A percentile compares a stretch with the other conserved stretches of the same genome.
Conservation (phyloP, 352 stramenopile species). For the Phytopythium litorale region DNA sequence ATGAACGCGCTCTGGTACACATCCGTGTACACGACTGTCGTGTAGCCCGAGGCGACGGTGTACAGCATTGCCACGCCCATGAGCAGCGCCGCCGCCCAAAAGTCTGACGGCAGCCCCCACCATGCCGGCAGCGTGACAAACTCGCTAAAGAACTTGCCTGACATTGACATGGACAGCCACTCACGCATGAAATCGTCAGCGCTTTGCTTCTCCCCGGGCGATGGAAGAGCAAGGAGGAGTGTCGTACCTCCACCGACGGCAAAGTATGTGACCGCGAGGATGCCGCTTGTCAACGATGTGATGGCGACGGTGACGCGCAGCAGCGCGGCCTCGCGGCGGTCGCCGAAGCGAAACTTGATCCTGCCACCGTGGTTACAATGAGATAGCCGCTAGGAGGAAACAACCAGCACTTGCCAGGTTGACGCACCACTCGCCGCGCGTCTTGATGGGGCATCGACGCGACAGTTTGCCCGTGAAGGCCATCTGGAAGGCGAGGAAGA, state of each 20-base stretch:
- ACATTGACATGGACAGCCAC: neutral
- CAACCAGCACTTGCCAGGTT: neutral
- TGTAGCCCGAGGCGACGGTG: slow-evolving; percentile 66
- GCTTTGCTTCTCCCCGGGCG: neutral
- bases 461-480: slow-evolving; percentile 81
- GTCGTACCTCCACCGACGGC: slow-evolving; percentile 50
- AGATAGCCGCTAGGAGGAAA: neutral
- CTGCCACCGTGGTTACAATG: slow-evolving; percentile 13
- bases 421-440: slow-evolving; percentile 64
- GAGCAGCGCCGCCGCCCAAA: slow-evolving; percentile 62
- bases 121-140: slow-evolving; percentile 62
- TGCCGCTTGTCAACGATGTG: slow-evolving; percentile 56
- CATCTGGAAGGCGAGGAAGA: slow-evolving; percentile 78
- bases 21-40: slow-evolving; percentile 76
- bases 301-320: slow-evolving; percentile 60
- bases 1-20: slow-evolving; percentile 86
- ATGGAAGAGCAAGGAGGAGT: neutral
- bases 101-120: slow-evolving; percentile 51
- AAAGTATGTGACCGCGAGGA: slow-evolving; percentile 75
- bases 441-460: slow-evolving; percentile 72
- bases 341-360: slow-evolving; percentile 81
- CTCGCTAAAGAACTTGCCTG: slow-evolving; percentile 75
- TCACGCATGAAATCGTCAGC: neutral
- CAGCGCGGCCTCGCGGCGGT: slow-evolving; percentile 39
- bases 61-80: slow-evolving; percentile 70